A percentile compares a stretch with the other conserved stretches of the same genome.
Evolutionary conservation across 1,139 yeast species (phyloP).

Genomic region (Yamadazyma dendronema): DNA sequence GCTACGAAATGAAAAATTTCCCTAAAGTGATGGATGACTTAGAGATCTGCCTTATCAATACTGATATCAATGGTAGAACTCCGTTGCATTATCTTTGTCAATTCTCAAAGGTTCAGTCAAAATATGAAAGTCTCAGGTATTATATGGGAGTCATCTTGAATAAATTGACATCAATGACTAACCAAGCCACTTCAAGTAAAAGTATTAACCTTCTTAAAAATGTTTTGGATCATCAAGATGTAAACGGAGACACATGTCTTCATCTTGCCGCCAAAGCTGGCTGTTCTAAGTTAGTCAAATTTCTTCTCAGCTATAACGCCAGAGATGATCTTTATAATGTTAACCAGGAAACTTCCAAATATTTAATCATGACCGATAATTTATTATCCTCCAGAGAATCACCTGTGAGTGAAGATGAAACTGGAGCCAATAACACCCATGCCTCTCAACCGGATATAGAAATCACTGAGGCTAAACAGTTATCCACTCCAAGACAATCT

Average conservation of each 20-base stretch:
- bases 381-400: conserved; percentile 13
- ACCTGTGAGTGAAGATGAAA: not conserved
- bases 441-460: not conserved
- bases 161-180: conserved; percentile 34
- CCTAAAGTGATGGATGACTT: conserved; percentile 67
- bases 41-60: conserved; percentile 66
- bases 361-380: conserved; percentile 26
- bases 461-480: conserved; percentile 13
- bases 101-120: conserved; percentile 48
- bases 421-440: conserved; percentile 6
- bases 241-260: conserved; percentile 65
- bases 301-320: conserved; percentile 45
- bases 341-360: conserved; percentile 39
- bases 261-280: conserved; percentile 57
- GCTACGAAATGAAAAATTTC: conserved; percentile 77
- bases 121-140: conserved; percentile 44
- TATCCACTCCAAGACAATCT: conserved; percentile 43
- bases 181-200: conserved; percentile 25
- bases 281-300: conserved; percentile 36
- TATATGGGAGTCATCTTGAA: conserved; percentile 39
- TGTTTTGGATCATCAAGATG: conserved; percentile 68
- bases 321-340: conserved; percentile 45
- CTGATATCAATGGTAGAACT: conserved; percentile 70
- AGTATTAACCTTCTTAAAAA: conserved; percentile 51
- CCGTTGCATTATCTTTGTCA: conserved; percentile 75